phyloP scores from a whole-genome alignment of 345 rosid genomes.

The Linum tenue region DNA sequence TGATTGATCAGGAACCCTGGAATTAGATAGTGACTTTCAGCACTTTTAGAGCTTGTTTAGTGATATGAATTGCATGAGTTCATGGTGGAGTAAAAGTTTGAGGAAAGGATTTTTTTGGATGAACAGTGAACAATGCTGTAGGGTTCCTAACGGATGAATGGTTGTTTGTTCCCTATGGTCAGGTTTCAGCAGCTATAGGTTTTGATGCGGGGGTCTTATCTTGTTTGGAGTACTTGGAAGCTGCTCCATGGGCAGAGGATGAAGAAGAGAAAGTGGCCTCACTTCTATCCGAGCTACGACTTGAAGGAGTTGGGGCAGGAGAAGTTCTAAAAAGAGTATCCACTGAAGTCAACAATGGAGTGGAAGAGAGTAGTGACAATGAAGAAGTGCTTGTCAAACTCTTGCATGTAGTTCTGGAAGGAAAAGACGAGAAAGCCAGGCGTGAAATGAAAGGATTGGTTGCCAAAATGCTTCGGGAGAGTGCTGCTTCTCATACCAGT shows the following conservation, averaged over 20 bases:
- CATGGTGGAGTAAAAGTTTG: no score
- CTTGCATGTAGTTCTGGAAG: constrained; percentile 83
- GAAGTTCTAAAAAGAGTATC: constrained; percentile 94
- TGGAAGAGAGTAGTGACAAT: constrained; percentile 39
- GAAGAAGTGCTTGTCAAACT: constrained; percentile 84
- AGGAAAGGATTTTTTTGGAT: neutral
- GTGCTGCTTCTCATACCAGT: constrained; percentile 65
- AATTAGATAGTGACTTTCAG: no score
- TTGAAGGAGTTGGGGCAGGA: constrained; percentile 87
- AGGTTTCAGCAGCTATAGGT: constrained; percentile 96
- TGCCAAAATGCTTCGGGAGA: constrained; percentile 91
- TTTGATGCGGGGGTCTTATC: constrained; percentile 95
- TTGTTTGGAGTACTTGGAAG: constrained; percentile 94
- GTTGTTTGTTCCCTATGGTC: constrained; percentile 16
- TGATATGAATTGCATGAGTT: no score
- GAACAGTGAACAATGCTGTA: neutral
- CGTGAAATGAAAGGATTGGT: constrained; percentile 97
- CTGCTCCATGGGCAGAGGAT: constrained; percentile 99
- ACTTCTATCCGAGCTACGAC: constrained; percentile 65
- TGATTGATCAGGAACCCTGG: no score
- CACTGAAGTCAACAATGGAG: constrained; percentile 47
- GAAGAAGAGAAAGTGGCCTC: constrained; percentile 92
- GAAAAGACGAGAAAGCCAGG: constrained; percentile 92
- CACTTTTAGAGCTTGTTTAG: no score
- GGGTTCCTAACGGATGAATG: neutral